Conservation (phyloP, 75 land plant genomes). For the Larix kaempferi region DNA sequence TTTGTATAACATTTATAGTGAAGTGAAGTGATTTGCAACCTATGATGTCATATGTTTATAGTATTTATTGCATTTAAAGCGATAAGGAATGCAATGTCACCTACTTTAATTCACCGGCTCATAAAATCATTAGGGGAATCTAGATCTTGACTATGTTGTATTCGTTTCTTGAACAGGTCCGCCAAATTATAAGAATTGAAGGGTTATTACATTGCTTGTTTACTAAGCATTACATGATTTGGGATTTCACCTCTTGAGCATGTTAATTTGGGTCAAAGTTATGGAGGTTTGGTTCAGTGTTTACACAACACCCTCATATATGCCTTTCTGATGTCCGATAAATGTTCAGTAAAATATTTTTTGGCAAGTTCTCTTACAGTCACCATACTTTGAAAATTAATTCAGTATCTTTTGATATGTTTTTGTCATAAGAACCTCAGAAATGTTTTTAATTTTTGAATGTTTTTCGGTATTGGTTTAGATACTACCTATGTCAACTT, state of each 20-base stretch:
- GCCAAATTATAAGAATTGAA: constrained; percentile 11
- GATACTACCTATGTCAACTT: background rate
- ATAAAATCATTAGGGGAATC: background rate
- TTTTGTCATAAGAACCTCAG: background rate
- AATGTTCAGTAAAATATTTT: background rate
- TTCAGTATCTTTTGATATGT: background rate
- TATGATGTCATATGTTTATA: constrained; percentile 1
- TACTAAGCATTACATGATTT: background rate
- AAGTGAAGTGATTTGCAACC: constrained; percentile 3
- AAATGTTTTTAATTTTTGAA: background rate
- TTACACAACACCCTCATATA: background rate
- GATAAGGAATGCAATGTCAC: background rate
- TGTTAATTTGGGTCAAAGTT: background rate
- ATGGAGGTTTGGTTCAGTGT: background rate
- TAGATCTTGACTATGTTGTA: constrained; percentile 6
- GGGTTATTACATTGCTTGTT: background rate
- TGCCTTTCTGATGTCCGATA: background rate
- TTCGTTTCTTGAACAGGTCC: constrained; percentile 8
- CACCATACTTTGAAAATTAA: background rate
- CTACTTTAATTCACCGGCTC: background rate
- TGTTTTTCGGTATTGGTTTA: background rate
- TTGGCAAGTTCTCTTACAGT: background rate
- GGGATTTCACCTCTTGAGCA: background rate
- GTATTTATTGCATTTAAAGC: constrained; percentile 9
- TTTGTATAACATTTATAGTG: constrained; percentile 1